Evolutionary conservation across 2,329 filamentous ascomycete genomes (phyloP).

Genomic region (Aspergillus sp.): DNA sequence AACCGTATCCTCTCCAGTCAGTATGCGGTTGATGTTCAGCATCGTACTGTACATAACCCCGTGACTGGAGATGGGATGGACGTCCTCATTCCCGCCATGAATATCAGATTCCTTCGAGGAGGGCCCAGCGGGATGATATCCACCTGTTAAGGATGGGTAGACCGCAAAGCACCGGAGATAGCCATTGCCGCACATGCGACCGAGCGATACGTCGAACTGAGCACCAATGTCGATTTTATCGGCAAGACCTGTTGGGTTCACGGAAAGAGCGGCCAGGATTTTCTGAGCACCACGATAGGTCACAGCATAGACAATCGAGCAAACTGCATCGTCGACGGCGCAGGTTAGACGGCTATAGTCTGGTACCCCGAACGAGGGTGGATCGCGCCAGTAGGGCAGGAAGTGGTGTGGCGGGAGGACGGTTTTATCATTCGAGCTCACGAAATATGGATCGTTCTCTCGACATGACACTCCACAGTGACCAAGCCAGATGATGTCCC

Average conservation of each 20-base stretch:
- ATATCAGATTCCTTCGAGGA: slow-evolving; percentile 21
- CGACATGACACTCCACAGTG: slow-evolving; percentile 27
- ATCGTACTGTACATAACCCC: slow-evolving; percentile 27
- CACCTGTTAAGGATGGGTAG: slow-evolving; percentile 21
- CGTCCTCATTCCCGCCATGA: slow-evolving; percentile 13
- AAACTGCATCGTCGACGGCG: slow-evolving; percentile 18
- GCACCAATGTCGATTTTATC: slow-evolving; percentile 27
- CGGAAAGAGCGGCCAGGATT: slow-evolving; percentile 24
- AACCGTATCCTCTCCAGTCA: slow-evolving; percentile 17
- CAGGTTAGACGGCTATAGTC: slow-evolving; percentile 21
- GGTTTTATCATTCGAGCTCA: slow-evolving; percentile 19
- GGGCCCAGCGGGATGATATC: slow-evolving; percentile 15
- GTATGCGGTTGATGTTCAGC: slow-evolving; percentile 21
- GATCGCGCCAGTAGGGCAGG: slow-evolving; percentile 24
- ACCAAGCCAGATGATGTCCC: slow-evolving; percentile 30
- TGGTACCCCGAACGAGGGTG: slow-evolving; percentile 15
- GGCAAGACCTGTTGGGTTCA: slow-evolving; percentile 20
- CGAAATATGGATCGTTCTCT: slow-evolving; percentile 15
- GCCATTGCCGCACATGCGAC: slow-evolving; percentile 24
- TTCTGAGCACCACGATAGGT: slow-evolving; percentile 23
- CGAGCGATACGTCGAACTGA: slow-evolving; percentile 25
- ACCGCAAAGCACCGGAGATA: slow-evolving; percentile 24
- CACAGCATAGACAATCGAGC: slow-evolving; percentile 25
- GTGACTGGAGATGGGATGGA: slow-evolving; percentile 10
- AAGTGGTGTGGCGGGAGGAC: slow-evolving; percentile 22